Evolutionary conservation across 345 rosid genomes (phyloP).

Genomic region (Brassica cretica): DNA sequence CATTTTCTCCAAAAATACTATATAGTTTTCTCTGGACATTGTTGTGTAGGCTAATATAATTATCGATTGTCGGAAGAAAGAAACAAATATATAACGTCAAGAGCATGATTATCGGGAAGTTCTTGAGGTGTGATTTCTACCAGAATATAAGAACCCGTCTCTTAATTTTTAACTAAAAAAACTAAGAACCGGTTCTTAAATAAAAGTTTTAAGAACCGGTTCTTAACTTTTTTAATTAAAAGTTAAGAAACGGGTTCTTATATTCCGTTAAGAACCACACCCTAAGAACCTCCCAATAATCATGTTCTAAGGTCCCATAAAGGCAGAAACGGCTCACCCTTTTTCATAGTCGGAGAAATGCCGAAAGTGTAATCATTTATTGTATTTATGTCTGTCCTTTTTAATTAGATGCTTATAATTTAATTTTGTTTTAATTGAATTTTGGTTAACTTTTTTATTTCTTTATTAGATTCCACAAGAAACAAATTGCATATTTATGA

Average conservation of each 20-base stretch:
- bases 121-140: too few relatives aligned
- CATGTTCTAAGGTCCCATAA: background rate
- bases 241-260: too few relatives aligned
- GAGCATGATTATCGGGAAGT: too few relatives aligned
- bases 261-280: too few relatives aligned
- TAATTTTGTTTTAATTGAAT: background rate
- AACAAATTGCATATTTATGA: conserved; percentile 14
- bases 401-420: background rate
- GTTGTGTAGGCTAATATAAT: background rate
- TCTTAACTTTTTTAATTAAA: too few relatives aligned
- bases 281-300: too few relatives aligned
- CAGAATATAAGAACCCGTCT: too few relatives aligned
- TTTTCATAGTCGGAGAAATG: conserved; percentile 9
- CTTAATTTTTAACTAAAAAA: too few relatives aligned
- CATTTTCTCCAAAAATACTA: background rate
- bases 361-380: conserved; percentile 8
- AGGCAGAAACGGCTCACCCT: background rate
- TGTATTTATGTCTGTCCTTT: background rate
- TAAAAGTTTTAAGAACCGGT: too few relatives aligned
- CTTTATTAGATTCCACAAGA: conserved; percentile 8
- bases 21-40: background rate
- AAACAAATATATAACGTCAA: background rate
- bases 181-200: too few relatives aligned
- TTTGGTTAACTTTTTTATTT: background rate
- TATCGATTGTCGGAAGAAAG: too few relatives aligned